Base-by-base conservation (phyloP, 78 protist species). In the Protostelium mycophagum region DNA sequence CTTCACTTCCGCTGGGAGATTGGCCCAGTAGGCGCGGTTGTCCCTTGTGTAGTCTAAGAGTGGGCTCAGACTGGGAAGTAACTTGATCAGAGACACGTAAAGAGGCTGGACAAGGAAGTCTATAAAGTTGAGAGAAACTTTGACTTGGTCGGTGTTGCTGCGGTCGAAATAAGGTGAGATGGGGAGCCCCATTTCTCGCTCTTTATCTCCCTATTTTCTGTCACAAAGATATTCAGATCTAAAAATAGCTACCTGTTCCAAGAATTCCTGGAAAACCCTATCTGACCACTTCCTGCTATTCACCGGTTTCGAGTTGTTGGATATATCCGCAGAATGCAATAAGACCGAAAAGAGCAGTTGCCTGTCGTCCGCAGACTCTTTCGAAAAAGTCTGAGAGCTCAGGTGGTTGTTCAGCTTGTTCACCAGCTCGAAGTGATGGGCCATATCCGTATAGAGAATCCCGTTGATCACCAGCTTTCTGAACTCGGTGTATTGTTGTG, bases 111-210 rank as follows among this genome's bases (percentile, higher is more conserved):
- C 38, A 38, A 86, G 34, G 5, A 86, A 86, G 34, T 86, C 88
- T 1, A 86, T 29, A 28, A 86, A 86, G 37, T 37, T 37, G 38
- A 86, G 88, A 31, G 88, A 86, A 36, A 86, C 37, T 29, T 86
- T 86, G 63, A 86, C 88, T 29, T 86, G 38, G 37, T 83, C 34
- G 31, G 93, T 38, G 25, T 0, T 88, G 28, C 0, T 28, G 28
- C 96, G 83, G 87, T 94, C 92, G 88, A 51, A 86, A 83, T 91
- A 94, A 10, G 96, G 88, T 34, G 92, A 90, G 63, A 91, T 83
- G 38, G 91, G 89, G 37, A 91, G 9, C 1, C 91, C 85, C 39
- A 88, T 63, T 35, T 63, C 28, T 28, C 39, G 31, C 37, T 94
- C 96, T 0, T 1, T 36, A 38, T 94, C 96, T 5, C 96, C 96